A percentile compares a stretch with the other conserved stretches of the same genome.
These are phyloP conservation scores for Lactifluus hygrophoroides DNA, from an alignment of 768 basidiomycete species.

Conservation along the genomic window DNA sequence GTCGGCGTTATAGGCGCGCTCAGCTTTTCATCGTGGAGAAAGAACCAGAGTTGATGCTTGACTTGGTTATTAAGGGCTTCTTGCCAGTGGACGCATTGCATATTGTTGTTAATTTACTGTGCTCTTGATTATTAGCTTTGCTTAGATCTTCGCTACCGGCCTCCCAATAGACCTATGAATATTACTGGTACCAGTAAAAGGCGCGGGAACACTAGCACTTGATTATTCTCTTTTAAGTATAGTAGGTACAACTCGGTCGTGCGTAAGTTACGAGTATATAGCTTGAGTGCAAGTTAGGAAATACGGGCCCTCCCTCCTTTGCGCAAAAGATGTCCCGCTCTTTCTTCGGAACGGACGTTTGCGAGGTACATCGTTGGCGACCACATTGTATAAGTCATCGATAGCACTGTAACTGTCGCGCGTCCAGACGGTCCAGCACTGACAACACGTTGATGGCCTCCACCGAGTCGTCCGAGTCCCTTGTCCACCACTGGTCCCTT, in stretches of 20 bases:
- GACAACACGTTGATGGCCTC: neutral
- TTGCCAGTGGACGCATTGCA: neutral
- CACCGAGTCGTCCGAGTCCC: neutral
- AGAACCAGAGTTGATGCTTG: slow-evolving; percentile 25
- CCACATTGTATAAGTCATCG: neutral
- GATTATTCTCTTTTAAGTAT: too few relatives aligned
- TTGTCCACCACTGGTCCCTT: slow-evolving; percentile 5
- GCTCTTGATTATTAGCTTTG: slow-evolving; percentile 10
- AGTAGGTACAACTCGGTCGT: too few relatives aligned
- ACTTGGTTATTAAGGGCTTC: slow-evolving; percentile 7
- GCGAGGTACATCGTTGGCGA: neutral
- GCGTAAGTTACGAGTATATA: too few relatives aligned
- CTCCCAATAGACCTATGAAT: neutral
- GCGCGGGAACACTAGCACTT: neutral
- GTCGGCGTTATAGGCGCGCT: slow-evolving; percentile 72
- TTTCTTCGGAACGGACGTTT: too few relatives aligned
- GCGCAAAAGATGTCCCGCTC: too few relatives aligned
- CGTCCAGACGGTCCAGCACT: neutral
- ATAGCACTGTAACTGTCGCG: neutral
- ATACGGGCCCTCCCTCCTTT: too few relatives aligned
- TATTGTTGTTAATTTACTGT: slow-evolving; percentile 10
- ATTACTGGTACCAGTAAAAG: neutral
- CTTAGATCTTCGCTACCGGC: slow-evolving; percentile 6
- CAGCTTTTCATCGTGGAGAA: slow-evolving; percentile 51
- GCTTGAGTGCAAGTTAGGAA: too few relatives aligned